Evolutionary conservation across 805 yeast species (phyloP), one percentile per base, ranked within the genome.

Genomic region (Barnettozyma californica): DNA sequence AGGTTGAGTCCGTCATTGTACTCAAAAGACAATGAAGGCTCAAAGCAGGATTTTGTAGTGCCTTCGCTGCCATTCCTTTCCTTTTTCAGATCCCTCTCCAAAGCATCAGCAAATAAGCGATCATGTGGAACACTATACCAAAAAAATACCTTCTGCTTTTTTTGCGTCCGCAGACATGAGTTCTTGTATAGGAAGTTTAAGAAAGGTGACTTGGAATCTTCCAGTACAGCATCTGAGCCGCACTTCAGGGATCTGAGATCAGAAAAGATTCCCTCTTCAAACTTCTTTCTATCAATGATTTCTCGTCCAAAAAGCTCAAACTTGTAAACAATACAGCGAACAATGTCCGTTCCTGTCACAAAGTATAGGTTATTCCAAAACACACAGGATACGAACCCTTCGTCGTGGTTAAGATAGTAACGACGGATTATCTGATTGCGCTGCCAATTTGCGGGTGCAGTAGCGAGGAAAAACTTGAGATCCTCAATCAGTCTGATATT

Each of bases 71-170:
- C 70, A 16, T 73, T 57, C 46, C 70, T 63, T 62, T 91, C 97
- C 56, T 86, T 82, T 67, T 88, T 90, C 61, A 91, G 68, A 64
- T 94, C 98, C 58, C 98, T 75, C 64, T 91, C 97, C 41, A 94
- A 68, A 0, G 97, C 97, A 66, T 94, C 98, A 2, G 89, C 81
- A 76, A 94, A 91, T 40, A 92, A 71, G 62, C 85, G 82, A 62
- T 91, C 96, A 66, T 92, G 98, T 21, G 94, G 94, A 9, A 94
- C 97, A 61, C 91, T 85, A 65, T 87, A 90, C 98, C 98, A 94
- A 66, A 85, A 89, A 64, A 92, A 92, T 39, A 92, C 97, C 62
- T 94, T 92, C 64, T 92, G 99, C 61, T 94, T 92, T 75, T 92
- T 92, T 60, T 92, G 97, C 0, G 99, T 92, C 58, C 96, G 76